A percentile compares a stretch with the other conserved stretches of the same genome.
These are phyloP conservation scores for Tolypocladium amazonense DNA, from an alignment of 2,329 filamentous ascomycete species.

Conservation along the genomic window DNA sequence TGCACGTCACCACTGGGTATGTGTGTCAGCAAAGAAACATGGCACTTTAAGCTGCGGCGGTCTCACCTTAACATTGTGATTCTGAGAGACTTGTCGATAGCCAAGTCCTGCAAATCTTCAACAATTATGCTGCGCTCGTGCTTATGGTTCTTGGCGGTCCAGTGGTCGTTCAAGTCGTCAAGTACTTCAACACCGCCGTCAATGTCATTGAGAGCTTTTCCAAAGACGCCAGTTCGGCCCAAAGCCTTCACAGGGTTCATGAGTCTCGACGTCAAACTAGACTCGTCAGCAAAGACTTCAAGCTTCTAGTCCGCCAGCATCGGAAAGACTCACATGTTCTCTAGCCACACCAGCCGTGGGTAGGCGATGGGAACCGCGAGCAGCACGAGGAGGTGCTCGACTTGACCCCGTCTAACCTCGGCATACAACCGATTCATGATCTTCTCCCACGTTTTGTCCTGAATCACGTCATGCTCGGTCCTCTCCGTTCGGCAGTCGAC, in stretches of 20 bases:
- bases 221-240: conserved; percentile 70
- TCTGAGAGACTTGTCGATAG: conserved; percentile 83
- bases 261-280: conserved; percentile 67
- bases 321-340: conserved; percentile 49
- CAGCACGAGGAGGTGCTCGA: conserved; percentile 82
- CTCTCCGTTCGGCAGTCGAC: conserved; percentile 88
- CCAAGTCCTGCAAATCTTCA: conserved; percentile 85
- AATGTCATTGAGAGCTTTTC: conserved; percentile 74
- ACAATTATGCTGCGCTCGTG: conserved; percentile 77
- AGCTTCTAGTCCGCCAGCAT: background rate
- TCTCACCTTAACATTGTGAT: conserved; percentile 72
- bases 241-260: conserved; percentile 87
- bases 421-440: conserved; percentile 77
- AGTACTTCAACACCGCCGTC: conserved; percentile 87
- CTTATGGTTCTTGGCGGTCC: conserved; percentile 94
- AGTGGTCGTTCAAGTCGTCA: conserved; percentile 91
- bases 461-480: conserved; percentile 70
- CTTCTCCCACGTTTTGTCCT: conserved; percentile 71
- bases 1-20: conserved; percentile 73
- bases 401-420: conserved; percentile 74
- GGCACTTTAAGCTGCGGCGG: too few species aligned
- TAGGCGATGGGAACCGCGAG: conserved; percentile 78
- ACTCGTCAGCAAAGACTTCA: conserved; percentile 17
- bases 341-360: conserved; percentile 60
- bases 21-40: background rate